These are phyloP conservation scores for Ophiostoma sp. DNA, from an alignment of 2,329 filamentous ascomycete genomes.

Conservation along the genomic window DNA sequence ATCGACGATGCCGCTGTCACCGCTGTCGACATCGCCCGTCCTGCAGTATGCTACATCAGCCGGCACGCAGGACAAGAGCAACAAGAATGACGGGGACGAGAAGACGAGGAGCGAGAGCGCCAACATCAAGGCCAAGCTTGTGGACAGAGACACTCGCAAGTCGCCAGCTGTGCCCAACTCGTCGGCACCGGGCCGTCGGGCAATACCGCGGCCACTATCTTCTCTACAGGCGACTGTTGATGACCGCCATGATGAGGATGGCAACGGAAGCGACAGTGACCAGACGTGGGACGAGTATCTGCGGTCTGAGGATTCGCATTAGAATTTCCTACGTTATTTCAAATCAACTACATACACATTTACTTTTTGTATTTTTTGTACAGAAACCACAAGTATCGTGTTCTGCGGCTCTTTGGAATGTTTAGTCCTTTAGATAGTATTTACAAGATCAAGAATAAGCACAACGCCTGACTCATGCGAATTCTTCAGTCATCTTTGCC, in stretches of 20 bases:
- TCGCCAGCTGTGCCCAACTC: background rate
- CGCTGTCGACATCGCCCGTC: background rate
- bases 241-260: background rate
- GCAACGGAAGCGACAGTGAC: slow-evolving; percentile 13
- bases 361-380: background rate
- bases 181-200: background rate
- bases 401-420: background rate
- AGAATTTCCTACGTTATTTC: background rate
- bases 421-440: background rate
- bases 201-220: background rate
- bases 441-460: background rate
- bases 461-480: background rate
- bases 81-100: background rate
- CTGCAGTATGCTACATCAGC: background rate
- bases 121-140: background rate
- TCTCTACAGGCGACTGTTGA: background rate
- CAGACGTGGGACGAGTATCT: slow-evolving; percentile 26
- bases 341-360: background rate
- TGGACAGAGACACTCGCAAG: background rate
- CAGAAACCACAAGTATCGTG: too few relatives aligned
- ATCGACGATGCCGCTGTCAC: background rate
- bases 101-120: background rate
- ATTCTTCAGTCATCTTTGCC: background rate
- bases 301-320: background rate
- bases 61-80: background rate